Conservation (phyloP, 1,284 basidiomycete genomes). For the Irpex sp. region DNA sequence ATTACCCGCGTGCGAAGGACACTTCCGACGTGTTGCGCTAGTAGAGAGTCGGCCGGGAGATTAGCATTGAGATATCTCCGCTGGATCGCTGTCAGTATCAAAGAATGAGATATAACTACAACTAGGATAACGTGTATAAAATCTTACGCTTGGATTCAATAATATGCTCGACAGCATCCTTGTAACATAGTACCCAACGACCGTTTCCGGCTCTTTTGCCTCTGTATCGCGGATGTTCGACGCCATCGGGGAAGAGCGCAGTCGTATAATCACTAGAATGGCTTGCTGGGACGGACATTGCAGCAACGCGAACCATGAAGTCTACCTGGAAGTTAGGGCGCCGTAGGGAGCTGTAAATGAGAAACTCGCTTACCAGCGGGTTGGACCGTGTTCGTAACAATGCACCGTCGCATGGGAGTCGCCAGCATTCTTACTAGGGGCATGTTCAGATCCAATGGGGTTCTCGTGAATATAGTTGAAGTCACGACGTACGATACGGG, state of each 20-base stretch:
- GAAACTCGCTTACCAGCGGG: conserved; percentile 47
- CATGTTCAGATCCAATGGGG: not conserved
- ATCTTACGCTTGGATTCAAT: conserved; percentile 14
- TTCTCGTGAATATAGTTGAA: not conserved
- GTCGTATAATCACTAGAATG: conserved; percentile 13
- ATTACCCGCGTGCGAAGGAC: conserved; percentile 66
- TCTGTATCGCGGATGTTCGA: conserved; percentile 62
- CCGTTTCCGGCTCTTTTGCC: conserved; percentile 40
- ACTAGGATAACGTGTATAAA: not conserved
- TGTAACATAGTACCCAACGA: conserved; percentile 55
- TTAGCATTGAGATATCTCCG: conserved; percentile 3
- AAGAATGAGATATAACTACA: conserved; percentile 3
- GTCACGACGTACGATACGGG: conserved; percentile 58
- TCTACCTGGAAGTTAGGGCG: conserved; percentile 35
- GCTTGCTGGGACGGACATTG: conserved; percentile 37
- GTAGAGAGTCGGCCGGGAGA: conserved; percentile 28
- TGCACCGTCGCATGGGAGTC: conserved; percentile 56
- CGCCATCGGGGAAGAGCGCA: conserved; percentile 57
- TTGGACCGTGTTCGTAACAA: conserved; percentile 44
- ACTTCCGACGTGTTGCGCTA: conserved; percentile 54
- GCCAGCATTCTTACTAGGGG: conserved; percentile 72
- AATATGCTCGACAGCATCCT: conserved; percentile 37
- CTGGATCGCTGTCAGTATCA: not conserved
- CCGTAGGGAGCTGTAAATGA: not conserved
- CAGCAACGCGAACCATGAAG: conserved; percentile 60